Percentiles rank a stretch among this genome's conserved stretches.
Evolutionary conservation across 1,284 basidiomycete genomes (phyloP).

Genomic region (Wolfiporia cocos): DNA sequence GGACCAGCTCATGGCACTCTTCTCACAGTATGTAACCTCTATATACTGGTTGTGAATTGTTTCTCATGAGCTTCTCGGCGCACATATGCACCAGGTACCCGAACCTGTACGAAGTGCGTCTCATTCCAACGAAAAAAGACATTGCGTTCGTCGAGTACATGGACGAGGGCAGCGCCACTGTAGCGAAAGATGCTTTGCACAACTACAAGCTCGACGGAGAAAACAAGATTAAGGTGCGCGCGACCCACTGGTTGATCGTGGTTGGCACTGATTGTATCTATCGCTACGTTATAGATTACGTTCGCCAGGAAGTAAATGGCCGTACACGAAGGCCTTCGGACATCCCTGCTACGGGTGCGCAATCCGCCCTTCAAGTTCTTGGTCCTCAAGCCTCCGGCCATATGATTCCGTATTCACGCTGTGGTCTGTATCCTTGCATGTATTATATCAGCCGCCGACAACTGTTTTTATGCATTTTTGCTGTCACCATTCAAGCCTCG

Average conservation of each 20-base stretch:
- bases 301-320: constrained; percentile 47
- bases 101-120: constrained; percentile 91
- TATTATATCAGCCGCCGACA: too few species aligned
- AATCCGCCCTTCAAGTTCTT: too few species aligned
- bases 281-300: constrained; percentile 39
- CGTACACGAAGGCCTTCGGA: not conserved
- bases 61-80: too few species aligned
- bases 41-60: too few species aligned
- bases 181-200: constrained; percentile 91
- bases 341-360: too few species aligned
- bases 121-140: constrained; percentile 92
- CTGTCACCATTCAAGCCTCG: too few species aligned
- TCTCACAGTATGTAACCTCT: constrained; percentile 65
- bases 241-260: too few species aligned
- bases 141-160: constrained; percentile 95
- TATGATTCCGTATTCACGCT: too few species aligned
- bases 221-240: constrained; percentile 89
- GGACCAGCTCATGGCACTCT: constrained; percentile 83
- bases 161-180: constrained; percentile 85
- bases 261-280: too few species aligned
- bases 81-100: constrained; percentile 59
- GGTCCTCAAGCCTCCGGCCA: too few species aligned
- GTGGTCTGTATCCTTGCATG: too few species aligned
- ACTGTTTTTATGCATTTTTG: too few species aligned
- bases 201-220: constrained; percentile 95